Evolutionary conservation across 2,329 filamentous ascomycete species (phyloP).

Genomic region (Clathrospora elynae): DNA sequence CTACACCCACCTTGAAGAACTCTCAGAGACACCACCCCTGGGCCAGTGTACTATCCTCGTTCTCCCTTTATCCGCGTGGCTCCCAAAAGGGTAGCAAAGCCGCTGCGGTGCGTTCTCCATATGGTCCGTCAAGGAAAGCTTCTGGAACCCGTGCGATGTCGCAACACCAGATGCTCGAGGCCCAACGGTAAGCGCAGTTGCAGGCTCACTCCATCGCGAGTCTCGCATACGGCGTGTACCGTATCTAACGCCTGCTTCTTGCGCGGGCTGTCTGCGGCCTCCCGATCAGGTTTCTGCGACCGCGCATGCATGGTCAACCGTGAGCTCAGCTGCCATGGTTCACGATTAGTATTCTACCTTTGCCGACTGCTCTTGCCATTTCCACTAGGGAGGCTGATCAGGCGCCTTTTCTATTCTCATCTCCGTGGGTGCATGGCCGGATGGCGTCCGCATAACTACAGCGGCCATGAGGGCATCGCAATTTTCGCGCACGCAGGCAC

Average conservation of each 20-base stretch:
- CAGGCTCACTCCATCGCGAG: conserved; percentile 15
- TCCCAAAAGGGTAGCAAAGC: conserved; percentile 41
- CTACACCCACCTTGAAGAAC: conserved; percentile 38
- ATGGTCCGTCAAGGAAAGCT: conserved; percentile 37
- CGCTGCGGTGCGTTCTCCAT: conserved; percentile 40
- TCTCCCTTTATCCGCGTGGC: conserved; percentile 26
- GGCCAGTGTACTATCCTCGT: conserved; percentile 27
- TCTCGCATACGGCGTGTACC: conserved; percentile 27
- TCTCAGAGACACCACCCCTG: conserved; percentile 30
- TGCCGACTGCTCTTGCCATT: conserved; percentile 34
- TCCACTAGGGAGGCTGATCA: conserved; percentile 34
- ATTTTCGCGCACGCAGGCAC: conserved; percentile 33
- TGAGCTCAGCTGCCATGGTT: conserved; percentile 43
- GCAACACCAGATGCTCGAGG: conserved; percentile 34
- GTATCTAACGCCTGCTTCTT: conserved; percentile 13
- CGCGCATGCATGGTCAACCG: conserved; percentile 31
- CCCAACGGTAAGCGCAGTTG: conserved; percentile 30
- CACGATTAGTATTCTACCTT: conserved; percentile 17
- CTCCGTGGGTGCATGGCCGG: conserved; percentile 40
- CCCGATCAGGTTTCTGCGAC: conserved; percentile 23
- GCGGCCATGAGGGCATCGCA: conserved; percentile 41
- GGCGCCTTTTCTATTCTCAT: conserved; percentile 39
- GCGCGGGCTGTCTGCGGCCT: conserved; percentile 22
- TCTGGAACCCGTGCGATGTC: conserved; percentile 42
- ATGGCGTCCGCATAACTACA: conserved; percentile 21